Percentiles rank a stretch among this genome's conserved stretches.
Evolutionary conservation across 1,284 basidiomycete genomes (phyloP).

Genomic region (Naganishia albida): DNA sequence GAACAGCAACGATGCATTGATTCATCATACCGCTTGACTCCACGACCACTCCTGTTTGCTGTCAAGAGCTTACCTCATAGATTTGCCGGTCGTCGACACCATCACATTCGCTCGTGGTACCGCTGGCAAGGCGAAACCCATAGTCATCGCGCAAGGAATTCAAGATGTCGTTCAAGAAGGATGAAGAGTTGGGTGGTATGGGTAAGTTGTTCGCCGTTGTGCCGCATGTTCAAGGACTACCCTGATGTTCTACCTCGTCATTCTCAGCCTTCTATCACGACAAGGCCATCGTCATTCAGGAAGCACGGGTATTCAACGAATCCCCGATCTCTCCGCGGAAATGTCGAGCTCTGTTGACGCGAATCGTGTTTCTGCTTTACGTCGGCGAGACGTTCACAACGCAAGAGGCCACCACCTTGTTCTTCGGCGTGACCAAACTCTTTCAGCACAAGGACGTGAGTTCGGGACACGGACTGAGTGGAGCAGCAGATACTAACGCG

Average conservation of each 20-base stretch:
- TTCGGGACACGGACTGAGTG: slow-evolving; percentile 36
- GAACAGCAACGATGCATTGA: too few relatives aligned
- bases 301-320: slow-evolving; percentile 99
- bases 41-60: too few relatives aligned
- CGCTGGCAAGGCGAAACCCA: neutral
- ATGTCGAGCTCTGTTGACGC: slow-evolving; percentile 92
- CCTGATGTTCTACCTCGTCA: neutral
- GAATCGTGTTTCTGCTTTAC: slow-evolving; percentile 95
- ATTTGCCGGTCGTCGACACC: too few relatives aligned
- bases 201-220: slow-evolving; percentile 40
- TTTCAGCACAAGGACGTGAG: slow-evolving; percentile 99
- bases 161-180: slow-evolving; percentile 74
- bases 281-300: slow-evolving; percentile 94
- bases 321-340: slow-evolving; percentile 95
- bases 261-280: slow-evolving; percentile 64
- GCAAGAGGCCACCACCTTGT: slow-evolving; percentile 95
- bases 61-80: too few relatives aligned
- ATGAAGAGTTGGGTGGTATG: slow-evolving; percentile 74
- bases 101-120: too few relatives aligned
- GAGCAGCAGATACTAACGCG: neutral
- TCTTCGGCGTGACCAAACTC: slow-evolving; percentile 98
- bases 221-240: neutral
- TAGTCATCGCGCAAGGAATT: neutral
- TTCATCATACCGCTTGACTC: slow-evolving; percentile 9
- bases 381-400: slow-evolving; percentile 92